Base-by-base conservation (phyloP, 805 yeast genomes). In the Wickerhamomyces queroliae region DNA sequence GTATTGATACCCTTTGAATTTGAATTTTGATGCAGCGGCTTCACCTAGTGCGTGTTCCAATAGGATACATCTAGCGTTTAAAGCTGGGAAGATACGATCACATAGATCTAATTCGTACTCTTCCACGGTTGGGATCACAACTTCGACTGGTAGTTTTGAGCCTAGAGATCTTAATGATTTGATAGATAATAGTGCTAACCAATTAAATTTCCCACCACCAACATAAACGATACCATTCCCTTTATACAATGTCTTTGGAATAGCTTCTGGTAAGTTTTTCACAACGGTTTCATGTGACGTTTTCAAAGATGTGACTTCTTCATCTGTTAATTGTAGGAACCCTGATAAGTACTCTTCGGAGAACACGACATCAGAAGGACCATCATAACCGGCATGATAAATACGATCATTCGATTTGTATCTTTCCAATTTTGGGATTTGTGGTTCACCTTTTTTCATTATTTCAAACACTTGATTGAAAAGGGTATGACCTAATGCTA, bases 91-190 rank as follows among this genome's bases (percentile, higher is more conserved):
- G 3, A 79, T 62, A n/a, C 64, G 61, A 23, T 72, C 74, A 58
- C 91, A 83, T 25, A 78, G 63, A 40, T 79, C 81, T 33, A 74
- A 62, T 58, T 84, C 93, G 56, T 78, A 84, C 54, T 84, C 93
- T 10, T 71, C 74, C 25, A 66, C 62, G 35, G 74, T 67, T 5
- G 89, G 88, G 47, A 84, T 72, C 41, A 83, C 66, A 8, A 84
- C 79, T 64, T 84, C 95, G 11, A 84, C 77, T 0, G 95, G 93
- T 67, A 36, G 67, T 61, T 52, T 70, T 64, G 42, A 62, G 1
- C 80, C 82, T 15, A 67, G 44, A 9, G 69, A 64, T 45, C 84
- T 58, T 38, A 78, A 56, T 16, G 72, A 59, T 39, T 68, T 70
- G 40, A 74, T 67, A 2, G 76, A 71, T 15, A 76, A 55, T 27